Evolutionary conservation across 2,329 filamentous ascomycete genomes (phyloP).

Genomic region (Botrytis byssoidea): DNA sequence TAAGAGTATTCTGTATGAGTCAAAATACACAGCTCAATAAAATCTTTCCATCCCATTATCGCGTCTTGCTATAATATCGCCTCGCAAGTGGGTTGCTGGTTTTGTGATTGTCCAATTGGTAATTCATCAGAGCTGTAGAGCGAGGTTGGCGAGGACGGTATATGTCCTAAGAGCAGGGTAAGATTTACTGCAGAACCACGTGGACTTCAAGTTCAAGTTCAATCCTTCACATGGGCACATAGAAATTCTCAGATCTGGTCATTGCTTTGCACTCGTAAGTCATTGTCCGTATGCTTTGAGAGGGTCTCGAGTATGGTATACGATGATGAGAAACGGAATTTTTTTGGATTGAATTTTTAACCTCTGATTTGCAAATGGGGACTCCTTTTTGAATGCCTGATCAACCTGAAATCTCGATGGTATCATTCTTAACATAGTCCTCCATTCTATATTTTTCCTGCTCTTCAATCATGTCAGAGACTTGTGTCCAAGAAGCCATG

Average conservation of each 20-base stretch:
- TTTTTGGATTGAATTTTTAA: not conserved
- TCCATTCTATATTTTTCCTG: not conserved
- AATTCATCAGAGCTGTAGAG: constrained; percentile 21
- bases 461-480: not conserved
- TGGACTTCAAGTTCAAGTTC: not conserved
- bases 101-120: constrained; percentile 25
- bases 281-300: too few species aligned
- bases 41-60: not conserved
- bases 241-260: not conserved
- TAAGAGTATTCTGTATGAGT: not conserved
- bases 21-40: not conserved
- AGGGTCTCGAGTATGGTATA: too few species aligned
- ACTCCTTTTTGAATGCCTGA: not conserved
- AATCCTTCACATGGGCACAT: not conserved
- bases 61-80: constrained; percentile 25
- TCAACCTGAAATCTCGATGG: not conserved
- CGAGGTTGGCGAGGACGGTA: not conserved
- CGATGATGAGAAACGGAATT: not conserved
- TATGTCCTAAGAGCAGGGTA: not conserved
- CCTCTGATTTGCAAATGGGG: too few species aligned
- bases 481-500: not conserved
- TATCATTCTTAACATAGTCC: not conserved
- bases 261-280: too few species aligned
- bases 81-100: constrained; percentile 32
- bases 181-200: not conserved